These are phyloP conservation scores for Corrigiola litoralis DNA, from an alignment of 179 eudicot genomes.

Conservation along the genomic window DNA sequence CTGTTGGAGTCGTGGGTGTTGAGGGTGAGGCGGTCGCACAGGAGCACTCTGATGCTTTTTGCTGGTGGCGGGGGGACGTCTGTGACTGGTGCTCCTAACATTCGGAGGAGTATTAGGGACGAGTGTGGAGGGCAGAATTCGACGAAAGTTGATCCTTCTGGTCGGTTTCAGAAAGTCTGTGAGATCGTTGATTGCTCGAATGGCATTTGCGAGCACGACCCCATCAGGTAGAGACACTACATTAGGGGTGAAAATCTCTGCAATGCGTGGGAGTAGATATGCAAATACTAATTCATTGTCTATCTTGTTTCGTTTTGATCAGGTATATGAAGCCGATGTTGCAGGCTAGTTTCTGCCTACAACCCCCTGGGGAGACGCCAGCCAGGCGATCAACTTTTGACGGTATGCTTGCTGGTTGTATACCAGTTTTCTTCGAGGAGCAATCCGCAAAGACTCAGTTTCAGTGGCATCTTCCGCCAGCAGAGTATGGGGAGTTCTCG, in stretches of 20 bases:
- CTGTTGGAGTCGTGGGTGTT: constrained; percentile 59
- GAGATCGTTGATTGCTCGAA: constrained; percentile 88
- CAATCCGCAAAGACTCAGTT: constrained; percentile 64
- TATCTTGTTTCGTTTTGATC: neutral
- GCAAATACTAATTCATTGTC: neutral
- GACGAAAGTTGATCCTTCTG: neutral
- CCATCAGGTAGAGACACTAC: constrained; percentile 57
- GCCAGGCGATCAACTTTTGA: constrained; percentile 82
- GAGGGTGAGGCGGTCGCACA: constrained; percentile 46
- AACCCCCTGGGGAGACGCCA: constrained; percentile 94
- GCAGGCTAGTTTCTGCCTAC: constrained; percentile 71
- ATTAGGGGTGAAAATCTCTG: too few relatives aligned
- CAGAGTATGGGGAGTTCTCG: constrained; percentile 53
- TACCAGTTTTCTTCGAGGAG: constrained; percentile 92
- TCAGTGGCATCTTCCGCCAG: constrained; percentile 69
- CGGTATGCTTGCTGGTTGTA: constrained; percentile 74
- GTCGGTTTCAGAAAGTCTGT: constrained; percentile 49
- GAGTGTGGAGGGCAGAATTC: constrained; percentile 35
- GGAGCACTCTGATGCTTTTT: constrained; percentile 64
- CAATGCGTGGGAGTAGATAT: too few relatives aligned
- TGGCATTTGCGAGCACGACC: constrained; percentile 81
- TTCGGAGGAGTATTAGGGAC: constrained; percentile 68
- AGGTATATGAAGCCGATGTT: constrained; percentile 82
- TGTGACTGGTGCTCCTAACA: constrained; percentile 40
- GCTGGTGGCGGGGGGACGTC: constrained; percentile 90